Evolutionary conservation across 1,284 basidiomycete species (phyloP).

Genomic region (Ceratobasidium sp.): DNA sequence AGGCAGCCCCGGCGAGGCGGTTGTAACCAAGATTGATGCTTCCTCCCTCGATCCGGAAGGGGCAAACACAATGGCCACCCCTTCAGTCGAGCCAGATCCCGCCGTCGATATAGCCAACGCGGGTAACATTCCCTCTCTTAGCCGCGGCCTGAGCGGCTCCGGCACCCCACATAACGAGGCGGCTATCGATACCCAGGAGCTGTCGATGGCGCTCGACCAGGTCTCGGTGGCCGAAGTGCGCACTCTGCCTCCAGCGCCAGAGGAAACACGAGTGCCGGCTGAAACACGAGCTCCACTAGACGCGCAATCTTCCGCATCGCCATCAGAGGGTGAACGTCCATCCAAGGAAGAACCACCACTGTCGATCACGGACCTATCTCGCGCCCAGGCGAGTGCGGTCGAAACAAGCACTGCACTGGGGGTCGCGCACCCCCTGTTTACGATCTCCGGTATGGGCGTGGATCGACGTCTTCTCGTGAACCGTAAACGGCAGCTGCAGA

Average conservation of each 20-base stretch:
- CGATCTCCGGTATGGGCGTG: conserved; percentile 79
- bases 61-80: background rate
- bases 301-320: background rate
- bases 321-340: background rate
- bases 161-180: background rate
- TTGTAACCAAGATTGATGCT: background rate
- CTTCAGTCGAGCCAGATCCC: conserved; percentile 7
- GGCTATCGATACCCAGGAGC: background rate
- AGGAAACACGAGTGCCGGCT: background rate
- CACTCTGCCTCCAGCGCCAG: conserved; percentile 4
- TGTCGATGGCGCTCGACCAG: background rate
- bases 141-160: background rate
- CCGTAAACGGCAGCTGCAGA: conserved; percentile 89
- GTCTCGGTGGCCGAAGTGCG: conserved; percentile 9
- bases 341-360: background rate
- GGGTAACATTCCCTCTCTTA: background rate
- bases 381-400: conserved; percentile 21
- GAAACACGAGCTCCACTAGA: conserved; percentile 9
- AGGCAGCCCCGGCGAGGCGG: background rate
- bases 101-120: background rate
- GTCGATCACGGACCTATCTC: background rate
- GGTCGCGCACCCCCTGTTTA: conserved; percentile 63
- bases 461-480: conserved; percentile 93
- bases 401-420: conserved; percentile 17
- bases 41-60: background rate